A percentile compares a stretch with the other conserved stretches of the same genome.
Evolutionary conservation across 192 early-diverging fungal species (phyloP).

Genomic region (Gigaspora rosea): DNA sequence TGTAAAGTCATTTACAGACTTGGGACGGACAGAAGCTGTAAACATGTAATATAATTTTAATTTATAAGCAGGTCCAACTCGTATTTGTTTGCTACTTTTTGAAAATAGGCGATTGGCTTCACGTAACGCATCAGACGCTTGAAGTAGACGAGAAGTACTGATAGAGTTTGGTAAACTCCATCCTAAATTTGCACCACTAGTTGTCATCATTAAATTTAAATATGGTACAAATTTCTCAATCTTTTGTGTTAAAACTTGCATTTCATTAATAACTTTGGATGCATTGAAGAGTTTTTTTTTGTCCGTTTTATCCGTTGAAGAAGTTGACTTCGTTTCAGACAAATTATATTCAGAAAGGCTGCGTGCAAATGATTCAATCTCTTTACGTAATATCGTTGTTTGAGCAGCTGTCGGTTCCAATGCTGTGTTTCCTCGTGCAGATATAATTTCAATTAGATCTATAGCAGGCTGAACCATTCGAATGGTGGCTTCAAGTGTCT

Average conservation of each 20-base stretch:
- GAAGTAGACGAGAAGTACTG: constrained; percentile 60
- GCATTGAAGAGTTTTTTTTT: constrained; percentile 11
- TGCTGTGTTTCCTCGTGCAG: constrained; percentile 62
- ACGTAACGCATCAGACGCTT: constrained; percentile 50
- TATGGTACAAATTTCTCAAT: constrained; percentile 44
- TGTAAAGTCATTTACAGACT: constrained; percentile 62
- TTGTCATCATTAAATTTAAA: constrained; percentile 40
- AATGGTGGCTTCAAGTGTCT: constrained; percentile 36
- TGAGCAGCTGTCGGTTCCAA: constrained; percentile 59
- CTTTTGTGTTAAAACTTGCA: constrained; percentile 25
- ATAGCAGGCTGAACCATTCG: constrained; percentile 67
- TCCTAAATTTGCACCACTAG: constrained; percentile 36
- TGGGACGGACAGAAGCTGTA: constrained; percentile 60
- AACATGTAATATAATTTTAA: constrained; percentile 72
- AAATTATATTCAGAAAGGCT: constrained; percentile 28
- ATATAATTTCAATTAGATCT: constrained; percentile 65
- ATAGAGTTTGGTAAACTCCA: constrained; percentile 44
- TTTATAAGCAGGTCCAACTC: constrained; percentile 47
- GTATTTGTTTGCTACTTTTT: not conserved
- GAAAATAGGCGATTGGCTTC: constrained; percentile 32
- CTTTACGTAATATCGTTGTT: constrained; percentile 51
- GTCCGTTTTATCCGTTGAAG: not conserved
- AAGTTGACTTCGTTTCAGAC: constrained; percentile 10
- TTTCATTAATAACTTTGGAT: constrained; percentile 26
- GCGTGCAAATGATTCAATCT: constrained; percentile 52